Conservation (phyloP, 352 stramenopile species). For the Phytophthora sansomeana region DNA sequence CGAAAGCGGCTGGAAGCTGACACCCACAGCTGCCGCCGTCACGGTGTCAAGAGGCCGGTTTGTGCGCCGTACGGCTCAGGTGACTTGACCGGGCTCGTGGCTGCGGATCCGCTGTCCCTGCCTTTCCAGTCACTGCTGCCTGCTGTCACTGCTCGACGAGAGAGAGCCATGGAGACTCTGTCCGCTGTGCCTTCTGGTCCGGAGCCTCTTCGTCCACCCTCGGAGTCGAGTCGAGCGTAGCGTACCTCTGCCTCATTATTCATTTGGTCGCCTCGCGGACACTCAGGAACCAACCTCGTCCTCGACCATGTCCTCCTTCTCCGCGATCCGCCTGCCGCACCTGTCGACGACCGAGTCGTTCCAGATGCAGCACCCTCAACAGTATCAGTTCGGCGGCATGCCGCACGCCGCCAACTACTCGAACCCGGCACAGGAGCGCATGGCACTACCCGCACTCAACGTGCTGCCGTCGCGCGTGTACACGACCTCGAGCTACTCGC, state of each 20-base stretch:
- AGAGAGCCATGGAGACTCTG: slow-evolving; percentile 35
- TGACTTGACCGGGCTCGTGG: slow-evolving; percentile 32
- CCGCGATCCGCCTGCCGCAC: slow-evolving; percentile 34
- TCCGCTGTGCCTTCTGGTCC: slow-evolving; percentile 40
- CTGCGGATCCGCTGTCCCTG: slow-evolving; percentile 38
- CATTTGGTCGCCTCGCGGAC: slow-evolving; percentile 35
- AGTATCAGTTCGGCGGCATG: slow-evolving; percentile 38
- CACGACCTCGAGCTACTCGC: slow-evolving; percentile 16
- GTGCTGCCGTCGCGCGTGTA: slow-evolving; percentile 37
- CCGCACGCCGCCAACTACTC: slow-evolving; percentile 28
- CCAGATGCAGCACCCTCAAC: slow-evolving; percentile 22
- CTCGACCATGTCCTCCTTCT: slow-evolving; percentile 32
- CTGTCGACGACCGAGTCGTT: slow-evolving; percentile 30
- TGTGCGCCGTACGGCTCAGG: too few relatives aligned
- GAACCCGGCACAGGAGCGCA: slow-evolving; percentile 53
- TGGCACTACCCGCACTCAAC: slow-evolving; percentile 66
- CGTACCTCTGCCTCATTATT: slow-evolving; percentile 39
- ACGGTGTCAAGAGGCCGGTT: too few relatives aligned
- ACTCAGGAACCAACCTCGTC: slow-evolving; percentile 14
- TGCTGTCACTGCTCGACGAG: slow-evolving; percentile 27
- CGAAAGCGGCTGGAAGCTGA: too few relatives aligned
- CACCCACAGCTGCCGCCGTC: too few relatives aligned
- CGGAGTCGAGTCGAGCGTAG: slow-evolving; percentile 16
- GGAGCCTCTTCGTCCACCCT: slow-evolving; percentile 19
- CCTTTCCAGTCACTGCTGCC: slow-evolving; percentile 39